Percentiles rank a stretch among this genome's conserved stretches.
phyloP scores from a whole-genome alignment of 2,329 filamentous ascomycete species.

The Kalmusia sp. region DNA sequence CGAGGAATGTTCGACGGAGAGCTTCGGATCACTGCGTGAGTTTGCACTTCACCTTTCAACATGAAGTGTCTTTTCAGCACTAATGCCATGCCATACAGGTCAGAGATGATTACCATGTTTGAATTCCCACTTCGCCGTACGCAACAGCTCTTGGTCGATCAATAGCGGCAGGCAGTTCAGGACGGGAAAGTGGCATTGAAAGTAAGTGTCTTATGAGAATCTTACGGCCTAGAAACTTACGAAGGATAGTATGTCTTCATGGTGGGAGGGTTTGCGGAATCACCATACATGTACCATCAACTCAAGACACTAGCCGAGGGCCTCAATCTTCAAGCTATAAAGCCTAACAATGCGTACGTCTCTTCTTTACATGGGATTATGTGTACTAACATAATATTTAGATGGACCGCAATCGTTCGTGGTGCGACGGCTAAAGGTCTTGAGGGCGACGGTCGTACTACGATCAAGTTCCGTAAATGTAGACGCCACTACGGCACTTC shows the following conservation, averaged over 20 bases:
- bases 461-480: conserved; percentile 24
- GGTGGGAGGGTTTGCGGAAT: conserved; percentile 37
- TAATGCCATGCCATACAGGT: conserved; percentile 17
- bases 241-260: conserved; percentile 26
- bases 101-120: conserved; percentile 30
- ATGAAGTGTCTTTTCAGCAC: too few species aligned
- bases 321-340: conserved; percentile 13
- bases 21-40: conserved; percentile 28
- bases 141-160: conserved; percentile 19
- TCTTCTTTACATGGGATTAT: neutral
- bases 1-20: conserved; percentile 32
- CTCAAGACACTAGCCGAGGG: conserved; percentile 13
- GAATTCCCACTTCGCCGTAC: conserved; percentile 15
- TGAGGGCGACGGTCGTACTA: conserved; percentile 6
- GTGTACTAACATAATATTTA: too few species aligned
- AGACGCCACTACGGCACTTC: conserved; percentile 28
- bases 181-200: conserved; percentile 15
- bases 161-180: conserved; percentile 12
- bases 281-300: conserved; percentile 26
- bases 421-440: conserved; percentile 34
- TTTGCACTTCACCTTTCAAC: neutral
- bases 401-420: conserved; percentile 36
- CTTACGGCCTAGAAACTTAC: too few species aligned
- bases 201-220: conserved; percentile 11
- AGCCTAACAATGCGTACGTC: conserved; percentile 26